phyloP scores from a whole-genome alignment of 2,329 filamentous ascomycete species.

The Stylonectria norvegica region DNA sequence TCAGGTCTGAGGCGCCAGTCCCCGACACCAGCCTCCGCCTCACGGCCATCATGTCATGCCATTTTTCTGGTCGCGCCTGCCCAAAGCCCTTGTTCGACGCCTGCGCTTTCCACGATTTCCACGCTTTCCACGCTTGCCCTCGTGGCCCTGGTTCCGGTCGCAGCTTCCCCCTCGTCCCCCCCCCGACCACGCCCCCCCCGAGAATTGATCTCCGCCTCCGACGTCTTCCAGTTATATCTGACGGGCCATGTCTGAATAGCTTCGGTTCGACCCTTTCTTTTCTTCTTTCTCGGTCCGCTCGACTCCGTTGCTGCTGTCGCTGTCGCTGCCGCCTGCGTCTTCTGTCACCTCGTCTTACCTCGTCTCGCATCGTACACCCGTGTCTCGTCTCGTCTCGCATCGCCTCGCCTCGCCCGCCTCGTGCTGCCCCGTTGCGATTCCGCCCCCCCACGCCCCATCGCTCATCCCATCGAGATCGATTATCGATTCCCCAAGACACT shows the following conservation, averaged over 20 bases:
- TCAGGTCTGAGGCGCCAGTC: slow-evolving; percentile 27
- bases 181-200: slow-evolving; percentile 16
- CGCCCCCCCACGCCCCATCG: slow-evolving; percentile 1
- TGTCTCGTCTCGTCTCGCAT: not conserved
- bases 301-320: slow-evolving; percentile 9
- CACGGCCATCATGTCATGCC: slow-evolving; percentile 35
- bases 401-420: slow-evolving; percentile 3
- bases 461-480: not conserved
- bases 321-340: slow-evolving; percentile 8
- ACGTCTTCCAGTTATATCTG: slow-evolving; percentile 23
- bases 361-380: not conserved
- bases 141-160: slow-evolving; percentile 18
- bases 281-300: slow-evolving; percentile 10
- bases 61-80: slow-evolving; percentile 27
- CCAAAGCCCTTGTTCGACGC: not conserved
- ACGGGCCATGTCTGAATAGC: slow-evolving; percentile 28
- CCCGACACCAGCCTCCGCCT: slow-evolving; percentile 28
- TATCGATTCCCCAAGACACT: slow-evolving; percentile 3
- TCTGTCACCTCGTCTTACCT: not conserved
- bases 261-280: slow-evolving; percentile 20
- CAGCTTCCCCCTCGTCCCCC: slow-evolving; percentile 16
- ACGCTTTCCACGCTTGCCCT: slow-evolving; percentile 2
- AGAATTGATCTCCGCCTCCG: slow-evolving; percentile 11
- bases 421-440: slow-evolving; percentile 9
- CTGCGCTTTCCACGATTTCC: not conserved